Conservation (phyloP, 805 yeast species). For the Zygotorulaspora danielsina region DNA sequence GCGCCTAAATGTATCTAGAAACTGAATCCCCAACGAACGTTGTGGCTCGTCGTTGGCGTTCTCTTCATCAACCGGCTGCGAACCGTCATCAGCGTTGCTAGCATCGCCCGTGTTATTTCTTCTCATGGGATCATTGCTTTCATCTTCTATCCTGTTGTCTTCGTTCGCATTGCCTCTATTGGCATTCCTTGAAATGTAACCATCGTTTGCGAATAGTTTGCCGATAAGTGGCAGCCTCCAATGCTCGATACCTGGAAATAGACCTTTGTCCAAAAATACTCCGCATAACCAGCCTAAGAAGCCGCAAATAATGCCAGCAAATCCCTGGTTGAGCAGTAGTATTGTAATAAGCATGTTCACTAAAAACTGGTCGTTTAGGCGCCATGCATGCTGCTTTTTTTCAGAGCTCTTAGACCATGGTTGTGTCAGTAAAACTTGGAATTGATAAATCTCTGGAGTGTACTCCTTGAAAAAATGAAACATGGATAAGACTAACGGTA, state of each 20-base stretch:
- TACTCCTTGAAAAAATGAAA: constrained; percentile 39
- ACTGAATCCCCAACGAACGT: constrained; percentile 56
- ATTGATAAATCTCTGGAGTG: constrained; percentile 41
- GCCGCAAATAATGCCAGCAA: constrained; percentile 38
- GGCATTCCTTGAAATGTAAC: constrained; percentile 12
- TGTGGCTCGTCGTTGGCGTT: constrained; percentile 56
- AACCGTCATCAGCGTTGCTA: constrained; percentile 11
- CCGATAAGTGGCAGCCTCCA: constrained; percentile 34
- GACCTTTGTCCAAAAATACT: constrained; percentile 39
- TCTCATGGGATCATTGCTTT: constrained; percentile 33
- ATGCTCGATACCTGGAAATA: constrained; percentile 41
- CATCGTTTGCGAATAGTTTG: constrained; percentile 16
- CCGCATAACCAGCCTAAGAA: constrained; percentile 44
- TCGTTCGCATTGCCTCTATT: constrained; percentile 6
- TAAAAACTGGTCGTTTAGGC: constrained; percentile 35
- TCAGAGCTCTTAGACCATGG: constrained; percentile 19
- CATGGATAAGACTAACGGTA: constrained; percentile 39
- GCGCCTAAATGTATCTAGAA: constrained; percentile 55
- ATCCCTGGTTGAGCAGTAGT: constrained; percentile 44
- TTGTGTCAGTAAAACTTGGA: constrained; percentile 36
- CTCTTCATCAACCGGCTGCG: constrained; percentile 25
- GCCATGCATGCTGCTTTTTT: constrained; percentile 22
- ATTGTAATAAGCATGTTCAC: constrained; percentile 33
- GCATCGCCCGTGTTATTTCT: constrained; percentile 19
- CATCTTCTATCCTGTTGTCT: constrained; percentile 14